Base-by-base conservation (phyloP, 2,329 filamentous ascomycete species). In the Aaosphaeria arxii region DNA sequence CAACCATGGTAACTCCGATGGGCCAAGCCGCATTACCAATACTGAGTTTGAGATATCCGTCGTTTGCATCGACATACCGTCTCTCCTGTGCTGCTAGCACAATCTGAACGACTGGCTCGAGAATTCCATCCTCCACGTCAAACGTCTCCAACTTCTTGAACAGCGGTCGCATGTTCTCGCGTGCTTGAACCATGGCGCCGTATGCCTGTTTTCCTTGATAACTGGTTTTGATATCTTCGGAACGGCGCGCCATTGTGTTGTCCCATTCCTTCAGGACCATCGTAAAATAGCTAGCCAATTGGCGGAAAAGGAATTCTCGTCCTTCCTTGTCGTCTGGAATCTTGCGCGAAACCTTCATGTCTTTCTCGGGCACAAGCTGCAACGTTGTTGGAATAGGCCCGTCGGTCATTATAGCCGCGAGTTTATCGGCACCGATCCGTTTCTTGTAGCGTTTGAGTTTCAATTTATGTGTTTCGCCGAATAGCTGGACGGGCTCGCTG, bases 1-100 rank as follows among this genome's bases (percentile, higher is more conserved):
- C 94, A 64, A 99, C 94, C 94, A 97, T 99, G 70, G 94, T 99
- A 36, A 99, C 94, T 73, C 94, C 94, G 64, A 99, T 99, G 28
- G 94, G 94, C 94, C 94, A 99, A 11, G 94, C 94, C 58, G 91
- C 91, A 75, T 96, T 96, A 55, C 91, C 91, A 64, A 99, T 99
- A 68, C 89, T 95, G 46, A 99, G 77, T 45, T 89, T 81, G 51
- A 99, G 77, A 70, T 99, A 99, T 0, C 90, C 91, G 68, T 99
- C 89, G 67, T 97, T 97, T 32, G 94, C 94, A 72, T 96, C 89
- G 42, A 99, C 92, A 66, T 99, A 99, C 54, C 89, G 84, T 50
- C 91, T 82, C 66, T 91, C 86, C 72, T 99, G 94, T 4, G 92
- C 90, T 29, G 91, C 88, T 62, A 88, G 82, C 30, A 96, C 91